Base-by-base conservation (phyloP, 2,329 filamentous ascomycete genomes). In the Lithohypha guttulata region DNA sequence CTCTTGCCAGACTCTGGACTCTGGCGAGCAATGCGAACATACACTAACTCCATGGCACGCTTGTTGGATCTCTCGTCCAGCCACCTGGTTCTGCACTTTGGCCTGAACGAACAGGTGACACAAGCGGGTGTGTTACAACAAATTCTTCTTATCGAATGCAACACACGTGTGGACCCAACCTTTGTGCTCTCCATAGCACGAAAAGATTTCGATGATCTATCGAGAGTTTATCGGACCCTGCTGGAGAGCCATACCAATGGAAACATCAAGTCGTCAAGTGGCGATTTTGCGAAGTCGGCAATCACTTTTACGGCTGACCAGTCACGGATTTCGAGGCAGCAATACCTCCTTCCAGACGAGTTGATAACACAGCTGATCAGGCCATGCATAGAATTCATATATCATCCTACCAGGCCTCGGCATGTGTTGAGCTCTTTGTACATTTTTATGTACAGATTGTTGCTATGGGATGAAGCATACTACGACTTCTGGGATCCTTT, bases 1-100 rank as follows among this genome's bases (percentile, higher is more conserved):
- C 68, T 74, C 0, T 64, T 84, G 0, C 68, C 71, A n/a, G 13
- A 31, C 18, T 20, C 20, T 21, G 40, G 27, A 20, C 22, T 38
- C 17, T 32, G 19, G 19, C 29, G 29, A 18, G 40, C 40, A 2
- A 15, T 38, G 9, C 35, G 40, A 10, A 29, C 21, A 11, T 42
- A 37, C 20, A 84, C 80, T 1, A 55, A 70, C 37, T 60, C 58
- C 7, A 75, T 80, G 37, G 73, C 73, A 0, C 53, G 54, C 2
- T 65, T 66, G 30, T 61, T 68, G 17, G 69, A 70, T 1, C 39
- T 56, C 13, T 50, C 56, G 4, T 84, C 78, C 0, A 81, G 81
- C 0, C 83, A 87, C 53, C 55, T 86, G 21, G 77, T 72, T n/a
- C 77, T 87, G 39, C 77, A 83, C 54, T 79, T 86, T 47, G 61